Evolutionary conservation across 345 rosid species (phyloP).

Genomic region (Kandelia obovata): DNA sequence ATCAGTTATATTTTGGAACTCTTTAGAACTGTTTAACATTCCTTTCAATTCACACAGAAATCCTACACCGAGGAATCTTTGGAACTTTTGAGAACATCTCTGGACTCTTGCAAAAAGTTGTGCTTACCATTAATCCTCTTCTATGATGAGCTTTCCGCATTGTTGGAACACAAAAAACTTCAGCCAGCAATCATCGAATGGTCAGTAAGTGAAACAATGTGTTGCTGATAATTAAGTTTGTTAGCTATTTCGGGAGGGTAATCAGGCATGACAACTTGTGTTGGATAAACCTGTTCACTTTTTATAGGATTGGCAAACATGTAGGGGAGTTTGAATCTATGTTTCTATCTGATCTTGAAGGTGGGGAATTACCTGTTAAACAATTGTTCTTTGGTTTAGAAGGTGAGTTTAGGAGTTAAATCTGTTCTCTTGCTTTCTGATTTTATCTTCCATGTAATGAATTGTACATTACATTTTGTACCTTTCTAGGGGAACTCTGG

Average conservation of each 20-base stretch:
- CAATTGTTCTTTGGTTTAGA: slow-evolving; percentile 53
- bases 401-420: slow-evolving; percentile 37
- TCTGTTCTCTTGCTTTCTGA: slow-evolving; percentile 7
- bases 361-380: slow-evolving; percentile 44
- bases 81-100: slow-evolving; percentile 65
- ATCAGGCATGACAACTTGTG: slow-evolving; percentile 1
- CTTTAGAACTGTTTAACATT: slow-evolving; percentile 11
- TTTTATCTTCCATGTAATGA: slow-evolving; percentile 10
- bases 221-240: slow-evolving; percentile 17
- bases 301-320: slow-evolving; percentile 65
- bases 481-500: slow-evolving; percentile 72
- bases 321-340: slow-evolving; percentile 73
- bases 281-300: slow-evolving; percentile 13
- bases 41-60: slow-evolving; percentile 38
- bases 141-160: slow-evolving; percentile 64
- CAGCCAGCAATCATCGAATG: slow-evolving; percentile 73
- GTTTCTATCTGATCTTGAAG: slow-evolving; percentile 66
- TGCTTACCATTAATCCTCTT: slow-evolving; percentile 53
- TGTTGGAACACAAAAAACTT: slow-evolving; percentile 51
- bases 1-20: not conserved
- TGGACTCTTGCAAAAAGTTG: slow-evolving; percentile 65
- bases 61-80: slow-evolving; percentile 62
- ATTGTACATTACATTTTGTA: slow-evolving; percentile 10
- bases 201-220: slow-evolving; percentile 33
- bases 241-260: slow-evolving; percentile 11